Evolutionary conservation across 495 filamentous ascomycete species (phyloP).

Genomic region (Hypomontagnella monticulosa): DNA sequence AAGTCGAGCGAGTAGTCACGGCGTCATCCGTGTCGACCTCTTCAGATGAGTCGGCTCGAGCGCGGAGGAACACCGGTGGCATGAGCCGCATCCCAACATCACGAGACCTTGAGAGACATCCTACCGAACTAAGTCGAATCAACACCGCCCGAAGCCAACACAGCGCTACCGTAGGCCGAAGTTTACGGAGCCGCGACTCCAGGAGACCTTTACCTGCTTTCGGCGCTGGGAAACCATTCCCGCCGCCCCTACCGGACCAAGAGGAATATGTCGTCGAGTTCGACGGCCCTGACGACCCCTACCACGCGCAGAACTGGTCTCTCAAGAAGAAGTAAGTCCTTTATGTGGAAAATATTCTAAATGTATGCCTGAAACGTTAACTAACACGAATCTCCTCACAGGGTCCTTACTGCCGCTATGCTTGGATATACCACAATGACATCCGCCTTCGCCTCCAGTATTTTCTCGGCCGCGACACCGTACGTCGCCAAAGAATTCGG

Average conservation of each 20-base stretch:
- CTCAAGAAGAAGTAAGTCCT: slow-evolving; percentile 73
- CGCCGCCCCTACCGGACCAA: slow-evolving; percentile 72
- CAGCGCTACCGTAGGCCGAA: slow-evolving; percentile 75
- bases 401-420: slow-evolving; percentile 72
- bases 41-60: slow-evolving; percentile 43
- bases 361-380: background rate
- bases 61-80: slow-evolving; percentile 31
- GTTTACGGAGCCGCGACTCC: slow-evolving; percentile 58
- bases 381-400: slow-evolving; percentile 45
- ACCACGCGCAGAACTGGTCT: slow-evolving; percentile 87
- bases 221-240: slow-evolving; percentile 82
- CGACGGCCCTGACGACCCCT: slow-evolving; percentile 77
- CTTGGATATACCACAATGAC: slow-evolving; percentile 82
- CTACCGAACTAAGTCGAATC: slow-evolving; percentile 79
- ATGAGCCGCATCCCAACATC: slow-evolving; percentile 72
- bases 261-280: slow-evolving; percentile 93
- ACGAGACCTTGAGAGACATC: slow-evolving; percentile 73
- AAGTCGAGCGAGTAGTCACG: slow-evolving; percentile 61
- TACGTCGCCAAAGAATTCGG: slow-evolving; percentile 61
- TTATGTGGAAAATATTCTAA: background rate
- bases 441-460: slow-evolving; percentile 74
- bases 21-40: slow-evolving; percentile 61
- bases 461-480: slow-evolving; percentile 72
- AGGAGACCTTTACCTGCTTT: slow-evolving; percentile 67
- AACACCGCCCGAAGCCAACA: slow-evolving; percentile 80